Conservation (phyloP, 2,329 filamentous ascomycete species). For the Microcyclosporella mali region DNA sequence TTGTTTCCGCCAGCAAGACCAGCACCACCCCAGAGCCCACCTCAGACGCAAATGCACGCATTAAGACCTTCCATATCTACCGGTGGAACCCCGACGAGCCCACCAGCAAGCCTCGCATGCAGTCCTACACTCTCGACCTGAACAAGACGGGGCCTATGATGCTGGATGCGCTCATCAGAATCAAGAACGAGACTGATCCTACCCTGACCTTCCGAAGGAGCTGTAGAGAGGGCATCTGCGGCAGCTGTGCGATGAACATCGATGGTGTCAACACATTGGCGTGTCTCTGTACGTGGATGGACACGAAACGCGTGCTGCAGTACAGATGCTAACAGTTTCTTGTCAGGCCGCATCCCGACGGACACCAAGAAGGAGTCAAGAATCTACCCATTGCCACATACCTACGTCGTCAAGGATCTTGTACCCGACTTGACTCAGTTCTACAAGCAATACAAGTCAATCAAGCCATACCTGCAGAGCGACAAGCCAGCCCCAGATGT, state of each 20-base stretch:
- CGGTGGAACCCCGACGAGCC: slow-evolving; percentile 95
- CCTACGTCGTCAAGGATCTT: slow-evolving; percentile 98
- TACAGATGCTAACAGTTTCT: slow-evolving; percentile 10
- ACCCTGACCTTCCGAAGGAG: slow-evolving; percentile 93
- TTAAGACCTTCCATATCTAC: slow-evolving; percentile 98
- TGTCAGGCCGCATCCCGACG: slow-evolving; percentile 82
- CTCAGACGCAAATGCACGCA: slow-evolving; percentile 51
- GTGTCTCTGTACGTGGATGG: slow-evolving; percentile 75
- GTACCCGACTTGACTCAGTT: slow-evolving; percentile 97
- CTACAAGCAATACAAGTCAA: slow-evolving; percentile 99
- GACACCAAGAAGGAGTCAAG: slow-evolving; percentile 76
- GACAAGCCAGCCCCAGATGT: slow-evolving; percentile 78
- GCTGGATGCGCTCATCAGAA: slow-evolving; percentile 89
- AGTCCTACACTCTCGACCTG: slow-evolving; percentile 87
- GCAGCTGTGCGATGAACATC: slow-evolving; percentile 99
- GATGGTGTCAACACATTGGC: slow-evolving; percentile 97
- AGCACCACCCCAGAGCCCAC: slow-evolving; percentile 58
- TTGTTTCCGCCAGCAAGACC: slow-evolving; percentile 47
- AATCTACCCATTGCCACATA: slow-evolving; percentile 97
- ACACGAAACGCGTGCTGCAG: not conserved
- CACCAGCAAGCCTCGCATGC: slow-evolving; percentile 88
- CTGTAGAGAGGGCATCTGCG: slow-evolving; percentile 97
- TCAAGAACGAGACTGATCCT: slow-evolving; percentile 98
- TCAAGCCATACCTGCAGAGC: slow-evolving; percentile 96
- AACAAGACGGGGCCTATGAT: slow-evolving; percentile 99